Percentiles rank a stretch among this genome's conserved stretches.
Evolutionary conservation across 2,329 filamentous ascomycete species (phyloP).

Genomic region (Paramyrothecium sp.): DNA sequence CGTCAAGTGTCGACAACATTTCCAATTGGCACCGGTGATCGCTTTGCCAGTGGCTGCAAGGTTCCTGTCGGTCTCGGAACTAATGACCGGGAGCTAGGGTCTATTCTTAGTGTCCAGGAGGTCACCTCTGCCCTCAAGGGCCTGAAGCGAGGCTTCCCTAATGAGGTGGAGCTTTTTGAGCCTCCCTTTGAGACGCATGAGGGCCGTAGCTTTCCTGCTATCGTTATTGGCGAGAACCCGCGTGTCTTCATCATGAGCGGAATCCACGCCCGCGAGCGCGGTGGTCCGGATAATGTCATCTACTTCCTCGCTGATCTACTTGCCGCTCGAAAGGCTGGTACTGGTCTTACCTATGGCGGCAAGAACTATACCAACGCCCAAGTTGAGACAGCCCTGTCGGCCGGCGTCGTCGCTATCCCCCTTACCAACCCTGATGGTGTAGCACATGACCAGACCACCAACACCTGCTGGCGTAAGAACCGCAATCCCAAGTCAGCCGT

Average conservation of each 20-base stretch:
- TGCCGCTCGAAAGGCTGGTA: conserved; percentile 43
- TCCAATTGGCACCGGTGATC: conserved; percentile 35
- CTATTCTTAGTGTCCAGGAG: conserved; percentile 39
- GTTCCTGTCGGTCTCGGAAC: conserved; percentile 17
- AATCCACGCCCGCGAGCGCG: conserved; percentile 53
- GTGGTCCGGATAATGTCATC: conserved; percentile 48
- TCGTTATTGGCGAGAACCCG: conserved; percentile 41
- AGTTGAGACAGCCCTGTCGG: conserved; percentile 44
- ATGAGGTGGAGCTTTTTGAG: conserved; percentile 34
- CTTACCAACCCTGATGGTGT: conserved; percentile 46
- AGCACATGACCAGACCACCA: conserved; percentile 41
- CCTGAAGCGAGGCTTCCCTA: conserved; percentile 32
- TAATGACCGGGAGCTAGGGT: conserved; percentile 30
- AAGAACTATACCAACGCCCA: conserved; percentile 47
- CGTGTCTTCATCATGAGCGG: conserved; percentile 47
- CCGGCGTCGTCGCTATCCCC: conserved; percentile 48
- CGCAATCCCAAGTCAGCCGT: conserved; percentile 37
- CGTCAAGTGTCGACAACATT: conserved; percentile 11
- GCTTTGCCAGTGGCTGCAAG: conserved; percentile 24
- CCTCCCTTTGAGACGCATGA: conserved; percentile 40
- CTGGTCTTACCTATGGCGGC: conserved; percentile 45
- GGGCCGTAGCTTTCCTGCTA: conserved; percentile 32
- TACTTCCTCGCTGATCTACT: conserved; percentile 53
- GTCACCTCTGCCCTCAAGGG: conserved; percentile 37
- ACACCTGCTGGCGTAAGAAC: conserved; percentile 49